Evolutionary conservation across 768 basidiomycete species (phyloP), one percentile per base, ranked within the genome.

Genomic region (Amyloporia xantha): DNA sequence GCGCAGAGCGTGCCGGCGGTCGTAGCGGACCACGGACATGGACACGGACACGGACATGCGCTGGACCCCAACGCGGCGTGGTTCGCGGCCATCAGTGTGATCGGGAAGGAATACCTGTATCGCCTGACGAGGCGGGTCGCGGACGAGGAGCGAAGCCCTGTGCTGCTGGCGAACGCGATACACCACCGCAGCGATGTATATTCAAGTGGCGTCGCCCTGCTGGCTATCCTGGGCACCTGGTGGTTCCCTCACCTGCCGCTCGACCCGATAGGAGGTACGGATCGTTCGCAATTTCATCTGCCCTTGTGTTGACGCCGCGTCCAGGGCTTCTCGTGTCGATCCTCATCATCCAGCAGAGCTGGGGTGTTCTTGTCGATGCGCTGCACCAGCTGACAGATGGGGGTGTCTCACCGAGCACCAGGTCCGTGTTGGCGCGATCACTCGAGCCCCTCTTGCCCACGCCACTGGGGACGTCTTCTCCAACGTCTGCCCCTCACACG

Each of bases 141-240:
- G 10, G 82, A 90, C 49, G 81, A 91, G 58, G 93, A 97, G 66
- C 82, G 83, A 58, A 91, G 87, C 59, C 89, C 91, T 3, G 96
- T 99, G 0, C 68, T 99, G 45, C 71, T 85, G 17, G 96, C 96
- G n/a, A 99, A 98, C 64, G 96, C 95, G 5, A 77, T 93, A 48
- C 95, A 98, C 65, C 96, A 99, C 68, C 79, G 96, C n/a, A 93
- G 90, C 54, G 96, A 99, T 64, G 92, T 91, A 5, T 91, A 93
- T 61, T 93, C 92, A 2, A 94, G 92, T 58, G 57, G 86, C 42
- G 91, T 99, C 47, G 92, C 94, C 10, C 78, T 98, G 48, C 77
- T 86, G 40, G 94, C 95, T 13, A 99, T 99, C 60, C 68, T 98
- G 6, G 92, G 94, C 11, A 90, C 85, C 9, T 89, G 89, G 72